A percentile compares a stretch with the other conserved stretches of the same genome.
phyloP scores from a whole-genome alignment of 768 basidiomycete species.

The Termitomyces heimii region DNA sequence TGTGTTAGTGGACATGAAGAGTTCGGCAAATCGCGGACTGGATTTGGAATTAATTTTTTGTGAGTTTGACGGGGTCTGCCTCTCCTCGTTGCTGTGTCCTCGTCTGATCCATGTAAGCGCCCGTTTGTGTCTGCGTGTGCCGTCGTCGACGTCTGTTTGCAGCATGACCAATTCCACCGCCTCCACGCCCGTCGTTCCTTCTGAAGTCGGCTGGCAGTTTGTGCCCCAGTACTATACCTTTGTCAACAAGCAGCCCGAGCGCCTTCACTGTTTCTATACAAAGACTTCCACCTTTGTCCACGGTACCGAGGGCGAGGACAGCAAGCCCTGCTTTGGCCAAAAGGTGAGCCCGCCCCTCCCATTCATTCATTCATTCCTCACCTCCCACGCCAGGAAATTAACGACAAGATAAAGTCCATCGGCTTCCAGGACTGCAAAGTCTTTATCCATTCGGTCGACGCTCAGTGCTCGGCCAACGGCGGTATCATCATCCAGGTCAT shows the following conservation, averaged over 20 bases:
- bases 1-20: constrained; percentile 24
- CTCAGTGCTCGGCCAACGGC: constrained; percentile 89
- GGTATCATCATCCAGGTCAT: constrained; percentile 99
- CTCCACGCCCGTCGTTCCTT: constrained; percentile 62
- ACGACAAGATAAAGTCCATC: constrained; percentile 91
- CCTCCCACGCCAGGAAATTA: constrained; percentile 97
- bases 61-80: too few species aligned
- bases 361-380: too few species aligned
- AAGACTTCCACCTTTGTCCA: constrained; percentile 97
- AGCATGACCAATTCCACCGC: constrained; percentile 38
- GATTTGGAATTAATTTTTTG: constrained; percentile 18
- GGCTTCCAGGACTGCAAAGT: constrained; percentile 97
- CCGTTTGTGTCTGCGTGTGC: not conserved
- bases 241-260: constrained; percentile 95
- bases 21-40: constrained; percentile 7
- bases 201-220: constrained; percentile 99
- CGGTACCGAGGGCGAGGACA: constrained; percentile 95
- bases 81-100: too few species aligned
- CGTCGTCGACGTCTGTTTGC: not conserved
- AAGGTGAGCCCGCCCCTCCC: constrained; percentile 79
- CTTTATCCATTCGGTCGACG: constrained; percentile 97
- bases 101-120: constrained; percentile 24
- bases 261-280: constrained; percentile 98
- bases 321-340: constrained; percentile 85
- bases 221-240: constrained; percentile 99